A percentile compares a stretch with the other conserved stretches of the same genome.
Evolutionary conservation across 176 grass and related monocot species (phyloP).

Genomic region (Avena sativa): DNA sequence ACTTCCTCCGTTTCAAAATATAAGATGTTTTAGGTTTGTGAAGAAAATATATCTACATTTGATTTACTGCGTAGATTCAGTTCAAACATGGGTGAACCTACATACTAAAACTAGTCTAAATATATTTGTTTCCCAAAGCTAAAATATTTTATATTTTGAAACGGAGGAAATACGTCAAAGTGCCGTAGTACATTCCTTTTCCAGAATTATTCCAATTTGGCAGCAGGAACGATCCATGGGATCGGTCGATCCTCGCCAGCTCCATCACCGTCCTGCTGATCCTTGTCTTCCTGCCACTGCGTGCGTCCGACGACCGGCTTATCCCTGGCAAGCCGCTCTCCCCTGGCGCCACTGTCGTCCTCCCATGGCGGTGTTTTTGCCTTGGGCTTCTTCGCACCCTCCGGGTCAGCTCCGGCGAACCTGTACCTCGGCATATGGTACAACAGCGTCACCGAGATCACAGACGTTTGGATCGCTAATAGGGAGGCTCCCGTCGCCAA

Average conservation of each 20-base stretch:
- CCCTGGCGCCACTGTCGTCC: neutral
- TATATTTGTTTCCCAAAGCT: no score
- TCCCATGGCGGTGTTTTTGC: slow-evolving; percentile 31
- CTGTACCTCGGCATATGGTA: slow-evolving; percentile 2
- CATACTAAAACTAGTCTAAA: no score
- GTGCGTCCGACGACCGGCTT: slow-evolving; percentile 23
- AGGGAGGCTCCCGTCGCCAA: neutral
- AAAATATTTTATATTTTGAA: no score
- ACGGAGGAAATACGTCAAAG: neutral
- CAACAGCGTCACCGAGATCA: neutral
- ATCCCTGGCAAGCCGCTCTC: slow-evolving; percentile 33
- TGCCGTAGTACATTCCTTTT: neutral
- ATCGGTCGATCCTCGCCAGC: neutral
- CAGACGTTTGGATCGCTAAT: neutral
- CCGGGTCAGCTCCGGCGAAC: neutral
- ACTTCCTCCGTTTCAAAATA: neutral
- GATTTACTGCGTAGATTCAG: no score
- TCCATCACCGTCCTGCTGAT: neutral
- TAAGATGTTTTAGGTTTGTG: no score
- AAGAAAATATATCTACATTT: no score
- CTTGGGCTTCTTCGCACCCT: slow-evolving; percentile 6
- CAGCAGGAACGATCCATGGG: neutral
- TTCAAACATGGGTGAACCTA: no score
- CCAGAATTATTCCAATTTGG: neutral
- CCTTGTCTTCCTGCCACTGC: neutral